A percentile compares a stretch with the other conserved stretches of the same genome.
These are phyloP conservation scores for Sporothrix globosa DNA, from an alignment of 2,329 filamentous ascomycete species.

Conservation along the genomic window DNA sequence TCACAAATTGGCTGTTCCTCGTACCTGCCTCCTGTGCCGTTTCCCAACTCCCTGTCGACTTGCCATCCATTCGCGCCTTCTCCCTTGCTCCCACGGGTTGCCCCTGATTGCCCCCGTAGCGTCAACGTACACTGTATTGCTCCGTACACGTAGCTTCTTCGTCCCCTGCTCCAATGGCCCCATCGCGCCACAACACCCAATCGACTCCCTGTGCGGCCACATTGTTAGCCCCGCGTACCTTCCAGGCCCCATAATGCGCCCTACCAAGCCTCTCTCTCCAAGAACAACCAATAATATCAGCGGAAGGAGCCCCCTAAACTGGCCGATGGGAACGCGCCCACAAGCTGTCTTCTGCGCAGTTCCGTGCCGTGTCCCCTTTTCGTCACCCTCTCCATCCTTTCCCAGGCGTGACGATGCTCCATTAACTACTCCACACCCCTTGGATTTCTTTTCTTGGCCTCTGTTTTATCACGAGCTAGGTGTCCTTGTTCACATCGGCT, in stretches of 20 bases:
- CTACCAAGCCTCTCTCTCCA: neutral
- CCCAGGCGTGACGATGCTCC: conserved; percentile 15
- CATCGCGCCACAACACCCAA: conserved; percentile 17
- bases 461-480: conserved; percentile 23
- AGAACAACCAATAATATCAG: neutral
- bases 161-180: conserved; percentile 7
- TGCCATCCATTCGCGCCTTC: conserved; percentile 14
- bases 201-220: conserved; percentile 9
- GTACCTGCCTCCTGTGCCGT: conserved; percentile 10
- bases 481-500: conserved; percentile 7
- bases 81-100: conserved; percentile 6
- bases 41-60: neutral
- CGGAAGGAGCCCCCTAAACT: neutral
- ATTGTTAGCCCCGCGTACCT: conserved; percentile 14
- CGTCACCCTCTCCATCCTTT: conserved; percentile 4
- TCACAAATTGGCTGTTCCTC: neutral
- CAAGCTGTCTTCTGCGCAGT: conserved; percentile 7
- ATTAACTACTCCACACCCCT: conserved; percentile 19
- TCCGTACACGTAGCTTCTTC: conserved; percentile 26
- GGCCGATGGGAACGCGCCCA: neutral
- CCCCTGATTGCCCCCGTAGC: conserved; percentile 10
- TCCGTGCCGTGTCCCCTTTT: conserved; percentile 25
- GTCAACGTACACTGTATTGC: neutral
- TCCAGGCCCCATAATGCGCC: conserved; percentile 6
- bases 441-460: conserved; percentile 4